Percentiles rank a stretch among this genome's conserved stretches.
phyloP scores from a whole-genome alignment of 305 asterid species.

The Solanum hybrid region DNA sequence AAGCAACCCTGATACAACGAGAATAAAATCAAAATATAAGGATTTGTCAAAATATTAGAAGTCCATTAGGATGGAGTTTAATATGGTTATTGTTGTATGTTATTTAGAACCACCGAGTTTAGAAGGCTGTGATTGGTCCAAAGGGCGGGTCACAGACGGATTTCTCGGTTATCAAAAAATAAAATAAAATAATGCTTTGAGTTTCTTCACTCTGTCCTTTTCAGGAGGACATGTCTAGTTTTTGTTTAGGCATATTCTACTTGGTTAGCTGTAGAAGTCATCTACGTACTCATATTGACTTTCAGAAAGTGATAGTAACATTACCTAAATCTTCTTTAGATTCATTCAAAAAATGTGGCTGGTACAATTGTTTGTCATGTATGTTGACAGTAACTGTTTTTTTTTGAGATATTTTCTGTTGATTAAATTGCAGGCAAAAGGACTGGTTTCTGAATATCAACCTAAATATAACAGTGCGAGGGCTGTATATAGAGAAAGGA shows the following conservation, averaged over 20 bases:
- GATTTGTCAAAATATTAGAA: not conserved
- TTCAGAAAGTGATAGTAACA: not conserved
- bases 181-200: not conserved
- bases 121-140: too few relatives aligned
- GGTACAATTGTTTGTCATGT: not conserved
- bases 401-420: not conserved
- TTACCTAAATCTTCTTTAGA: not conserved
- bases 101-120: not conserved
- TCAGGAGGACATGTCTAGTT: not conserved
- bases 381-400: not conserved
- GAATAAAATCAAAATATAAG: not conserved
- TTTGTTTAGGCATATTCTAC: constrained; percentile 3
- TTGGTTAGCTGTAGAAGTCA: not conserved
- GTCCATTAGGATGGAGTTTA: not conserved
- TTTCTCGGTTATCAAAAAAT: too few relatives aligned
- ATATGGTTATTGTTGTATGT: not conserved
- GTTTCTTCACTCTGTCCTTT: not conserved
- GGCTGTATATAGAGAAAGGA: constrained; percentile 94
- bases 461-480: constrained; percentile 92
- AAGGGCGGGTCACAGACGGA: too few relatives aligned
- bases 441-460: constrained; percentile 82
- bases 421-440: constrained; percentile 67
- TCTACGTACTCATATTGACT: not conserved
- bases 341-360: not conserved
- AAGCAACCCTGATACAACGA: not conserved